These are phyloP conservation scores for Helianthus tuberosus DNA, from an alignment of 129 eudicot species.

Conservation along the genomic window DNA sequence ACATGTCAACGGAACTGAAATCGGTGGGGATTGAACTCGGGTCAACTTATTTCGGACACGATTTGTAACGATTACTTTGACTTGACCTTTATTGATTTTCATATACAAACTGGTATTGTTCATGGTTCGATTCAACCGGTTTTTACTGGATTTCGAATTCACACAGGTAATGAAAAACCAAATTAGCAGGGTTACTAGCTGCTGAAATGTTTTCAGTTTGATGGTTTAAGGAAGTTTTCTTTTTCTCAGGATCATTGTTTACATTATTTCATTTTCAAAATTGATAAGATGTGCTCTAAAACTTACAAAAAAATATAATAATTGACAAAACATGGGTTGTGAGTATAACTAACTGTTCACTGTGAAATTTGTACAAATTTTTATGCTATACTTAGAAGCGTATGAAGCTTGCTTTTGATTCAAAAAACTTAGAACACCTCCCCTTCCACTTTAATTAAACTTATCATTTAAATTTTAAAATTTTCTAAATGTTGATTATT, in stretches of 20 bases:
- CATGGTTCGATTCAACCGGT: not conserved
- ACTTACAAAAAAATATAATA: not conserved
- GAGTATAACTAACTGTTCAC: no score
- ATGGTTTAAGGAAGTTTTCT: not conserved
- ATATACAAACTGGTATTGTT: slow-evolving; percentile 8
- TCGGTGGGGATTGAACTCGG: not conserved
- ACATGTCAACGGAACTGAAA: not conserved
- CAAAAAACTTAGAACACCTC: no score
- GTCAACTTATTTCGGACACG: not conserved
- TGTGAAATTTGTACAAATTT: no score
- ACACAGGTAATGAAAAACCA: not conserved
- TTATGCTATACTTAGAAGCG: no score
- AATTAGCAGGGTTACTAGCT: not conserved
- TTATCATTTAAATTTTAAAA: no score
- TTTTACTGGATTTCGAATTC: not conserved
- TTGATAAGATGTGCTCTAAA: not conserved
- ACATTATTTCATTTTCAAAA: not conserved
- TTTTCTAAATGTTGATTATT: no score
- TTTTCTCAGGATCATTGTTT: not conserved
- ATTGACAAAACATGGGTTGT: no score
- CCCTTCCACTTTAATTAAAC: no score
- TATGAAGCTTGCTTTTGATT: no score
- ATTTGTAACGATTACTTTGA: slow-evolving; percentile 19
- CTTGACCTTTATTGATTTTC: not conserved
- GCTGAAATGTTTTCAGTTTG: not conserved